Percentiles rank a stretch among this genome's conserved stretches.
Evolutionary conservation across 2,329 filamentous ascomycete species (phyloP).

Genomic region (Cordyceps cateniannulata): DNA sequence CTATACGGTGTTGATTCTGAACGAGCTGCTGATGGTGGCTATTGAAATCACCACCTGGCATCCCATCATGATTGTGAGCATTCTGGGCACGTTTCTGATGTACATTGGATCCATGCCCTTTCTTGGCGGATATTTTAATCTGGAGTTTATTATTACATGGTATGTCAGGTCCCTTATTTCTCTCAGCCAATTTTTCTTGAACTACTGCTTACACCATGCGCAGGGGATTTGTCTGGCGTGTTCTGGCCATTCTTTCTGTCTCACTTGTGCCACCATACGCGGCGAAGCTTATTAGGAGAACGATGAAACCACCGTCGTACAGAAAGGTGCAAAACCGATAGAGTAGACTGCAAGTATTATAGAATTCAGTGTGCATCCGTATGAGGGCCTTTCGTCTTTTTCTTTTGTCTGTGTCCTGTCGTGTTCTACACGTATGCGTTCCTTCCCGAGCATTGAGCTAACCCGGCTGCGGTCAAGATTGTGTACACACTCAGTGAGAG

Average conservation of each 20-base stretch:
- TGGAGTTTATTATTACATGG: conserved; percentile 68
- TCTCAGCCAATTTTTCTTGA: neutral
- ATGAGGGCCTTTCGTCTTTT: neutral
- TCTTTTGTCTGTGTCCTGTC: neutral
- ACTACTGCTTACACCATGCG: conserved; percentile 16
- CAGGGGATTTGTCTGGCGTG: conserved; percentile 83
- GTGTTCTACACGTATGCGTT: neutral
- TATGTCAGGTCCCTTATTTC: conserved; percentile 30
- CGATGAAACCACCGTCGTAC: conserved; percentile 87
- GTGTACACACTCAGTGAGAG: no score
- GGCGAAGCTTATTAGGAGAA: conserved; percentile 76
- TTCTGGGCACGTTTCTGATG: conserved; percentile 75
- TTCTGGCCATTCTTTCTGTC: conserved; percentile 70
- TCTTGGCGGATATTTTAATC: conserved; percentile 81
- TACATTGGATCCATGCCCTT: conserved; percentile 83
- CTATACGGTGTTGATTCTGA: conserved; percentile 86
- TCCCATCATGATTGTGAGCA: conserved; percentile 77
- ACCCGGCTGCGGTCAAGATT: no score
- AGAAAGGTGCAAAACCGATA: conserved; percentile 77
- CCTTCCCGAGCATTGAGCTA: no score
- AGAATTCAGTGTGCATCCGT: neutral
- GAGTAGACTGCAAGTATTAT: neutral
- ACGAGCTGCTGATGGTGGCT: conserved; percentile 95
- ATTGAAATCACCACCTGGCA: conserved; percentile 98
- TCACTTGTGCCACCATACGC: conserved; percentile 82